Evolutionary conservation across 306 rosid species (phyloP).

Genomic region (Cucurbita maxima): DNA sequence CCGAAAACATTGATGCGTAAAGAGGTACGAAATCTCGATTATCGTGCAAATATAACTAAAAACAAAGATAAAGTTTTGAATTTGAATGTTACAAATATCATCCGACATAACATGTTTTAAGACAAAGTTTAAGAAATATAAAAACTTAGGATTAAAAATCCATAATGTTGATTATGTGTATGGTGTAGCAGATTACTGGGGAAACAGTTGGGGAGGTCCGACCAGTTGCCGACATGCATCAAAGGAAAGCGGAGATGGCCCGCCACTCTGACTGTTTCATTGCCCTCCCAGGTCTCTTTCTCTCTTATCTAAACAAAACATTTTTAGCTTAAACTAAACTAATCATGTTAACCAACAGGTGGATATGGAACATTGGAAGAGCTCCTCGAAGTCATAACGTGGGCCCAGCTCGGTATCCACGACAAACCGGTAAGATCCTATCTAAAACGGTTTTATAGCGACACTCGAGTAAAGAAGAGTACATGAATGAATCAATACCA

Average conservation of each 20-base stretch:
- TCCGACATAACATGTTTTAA: background rate
- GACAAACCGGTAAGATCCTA: conserved; percentile 13
- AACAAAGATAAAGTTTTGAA: background rate
- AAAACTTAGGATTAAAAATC: background rate
- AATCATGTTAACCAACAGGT: background rate
- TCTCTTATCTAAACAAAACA: background rate
- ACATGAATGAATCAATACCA: too few relatives aligned
- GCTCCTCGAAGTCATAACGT: conserved; percentile 18
- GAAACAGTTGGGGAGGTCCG: conserved; percentile 22
- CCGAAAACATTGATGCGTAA: conserved; percentile 16
- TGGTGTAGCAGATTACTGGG: conserved; percentile 12
- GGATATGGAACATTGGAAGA: conserved; percentile 26
- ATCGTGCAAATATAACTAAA: background rate
- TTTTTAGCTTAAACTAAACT: background rate
- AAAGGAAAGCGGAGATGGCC: conserved; percentile 25
- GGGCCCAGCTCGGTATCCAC: conserved; percentile 27
- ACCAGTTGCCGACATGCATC: conserved; percentile 23
- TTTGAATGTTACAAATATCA: background rate
- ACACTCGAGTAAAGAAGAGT: too few relatives aligned
- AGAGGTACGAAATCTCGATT: conserved; percentile 9
- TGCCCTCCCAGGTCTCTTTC: conserved; percentile 23
- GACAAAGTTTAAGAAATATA: background rate
- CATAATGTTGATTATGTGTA: too few relatives aligned
- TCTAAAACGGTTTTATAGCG: too few relatives aligned
- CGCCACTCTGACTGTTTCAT: conserved; percentile 25